phyloP scores from a whole-genome alignment of 495 filamentous ascomycete genomes.

The Poronia punctata region DNA sequence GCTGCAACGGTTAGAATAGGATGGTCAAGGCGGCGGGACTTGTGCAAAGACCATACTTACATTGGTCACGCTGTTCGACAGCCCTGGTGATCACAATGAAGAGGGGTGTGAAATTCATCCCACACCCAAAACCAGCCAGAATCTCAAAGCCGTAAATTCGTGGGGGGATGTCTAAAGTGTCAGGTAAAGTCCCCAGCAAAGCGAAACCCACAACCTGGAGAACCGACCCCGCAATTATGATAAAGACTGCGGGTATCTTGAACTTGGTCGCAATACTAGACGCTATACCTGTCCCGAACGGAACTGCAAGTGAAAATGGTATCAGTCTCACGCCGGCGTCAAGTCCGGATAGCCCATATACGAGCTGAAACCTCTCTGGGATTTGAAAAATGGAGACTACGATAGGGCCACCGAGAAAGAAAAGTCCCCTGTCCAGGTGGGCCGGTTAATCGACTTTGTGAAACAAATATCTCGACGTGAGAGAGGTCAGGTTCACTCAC shows the following conservation, averaged over 20 bases:
- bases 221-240: constrained; percentile 1
- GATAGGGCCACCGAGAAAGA: constrained; percentile 7
- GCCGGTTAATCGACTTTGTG: constrained; percentile 17
- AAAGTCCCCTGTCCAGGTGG: background rate
- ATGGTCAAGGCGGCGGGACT: background rate
- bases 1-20: background rate
- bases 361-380: constrained; percentile 41
- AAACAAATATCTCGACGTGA: background rate
- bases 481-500: constrained; percentile 4
- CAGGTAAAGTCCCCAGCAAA: constrained; percentile 5
- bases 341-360: constrained; percentile 26
- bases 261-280: constrained; percentile 21
- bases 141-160: constrained; percentile 27
- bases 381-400: constrained; percentile 36
- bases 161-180: constrained; percentile 8
- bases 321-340: constrained; percentile 43
- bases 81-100: constrained; percentile 8
- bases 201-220: constrained; percentile 13
- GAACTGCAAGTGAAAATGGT: constrained; percentile 26
- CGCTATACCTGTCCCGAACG: constrained; percentile 28
- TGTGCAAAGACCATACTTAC: background rate
- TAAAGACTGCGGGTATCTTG: constrained; percentile 7
- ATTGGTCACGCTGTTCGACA: constrained; percentile 3
- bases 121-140: constrained; percentile 25
- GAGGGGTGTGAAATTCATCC: constrained; percentile 15